Percentiles rank a stretch among this genome's conserved stretches.
phyloP scores from a whole-genome alignment of 179 eudicot species.

The Pouteria campechiana region DNA sequence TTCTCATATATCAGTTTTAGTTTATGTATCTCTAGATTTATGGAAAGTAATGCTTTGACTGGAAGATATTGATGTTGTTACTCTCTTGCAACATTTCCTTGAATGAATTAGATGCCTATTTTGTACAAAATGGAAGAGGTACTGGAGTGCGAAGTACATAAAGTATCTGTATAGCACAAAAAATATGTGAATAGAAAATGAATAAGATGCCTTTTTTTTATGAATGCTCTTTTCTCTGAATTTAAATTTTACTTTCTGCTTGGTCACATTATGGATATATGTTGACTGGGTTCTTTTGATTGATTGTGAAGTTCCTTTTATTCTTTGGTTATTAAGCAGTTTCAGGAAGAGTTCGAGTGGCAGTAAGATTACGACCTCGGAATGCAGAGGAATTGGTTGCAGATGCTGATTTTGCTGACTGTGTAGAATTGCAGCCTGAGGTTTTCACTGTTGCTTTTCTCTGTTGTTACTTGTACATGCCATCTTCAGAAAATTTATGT shows the following conservation, averaged over 20 bases:
- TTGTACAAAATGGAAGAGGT: no score
- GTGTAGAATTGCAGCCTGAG: slow-evolving; percentile 95
- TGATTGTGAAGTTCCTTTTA: background rate
- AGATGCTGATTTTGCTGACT: slow-evolving; percentile 98
- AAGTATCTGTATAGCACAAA: no score
- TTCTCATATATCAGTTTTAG: no score
- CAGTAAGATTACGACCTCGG: slow-evolving; percentile 92
- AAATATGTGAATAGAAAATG: no score
- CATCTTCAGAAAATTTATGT: background rate
- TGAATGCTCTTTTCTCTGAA: background rate
- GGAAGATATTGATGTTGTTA: no score
- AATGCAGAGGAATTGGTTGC: slow-evolving; percentile 84
- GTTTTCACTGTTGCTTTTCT: slow-evolving; percentile 12
- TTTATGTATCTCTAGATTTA: no score
- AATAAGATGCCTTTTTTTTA: no score
- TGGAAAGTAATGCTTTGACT: no score
- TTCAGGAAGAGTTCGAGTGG: slow-evolving; percentile 90
- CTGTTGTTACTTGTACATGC: background rate
- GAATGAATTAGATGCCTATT: no score
- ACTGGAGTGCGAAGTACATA: no score
- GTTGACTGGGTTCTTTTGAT: background rate
- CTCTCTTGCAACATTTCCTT: no score
- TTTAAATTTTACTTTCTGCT: background rate
- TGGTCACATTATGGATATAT: background rate
- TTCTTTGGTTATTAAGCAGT: slow-evolving; percentile 14